Conservation (phyloP, 2,329 filamentous ascomycete genomes). For the Verticillium longisporum region DNA sequence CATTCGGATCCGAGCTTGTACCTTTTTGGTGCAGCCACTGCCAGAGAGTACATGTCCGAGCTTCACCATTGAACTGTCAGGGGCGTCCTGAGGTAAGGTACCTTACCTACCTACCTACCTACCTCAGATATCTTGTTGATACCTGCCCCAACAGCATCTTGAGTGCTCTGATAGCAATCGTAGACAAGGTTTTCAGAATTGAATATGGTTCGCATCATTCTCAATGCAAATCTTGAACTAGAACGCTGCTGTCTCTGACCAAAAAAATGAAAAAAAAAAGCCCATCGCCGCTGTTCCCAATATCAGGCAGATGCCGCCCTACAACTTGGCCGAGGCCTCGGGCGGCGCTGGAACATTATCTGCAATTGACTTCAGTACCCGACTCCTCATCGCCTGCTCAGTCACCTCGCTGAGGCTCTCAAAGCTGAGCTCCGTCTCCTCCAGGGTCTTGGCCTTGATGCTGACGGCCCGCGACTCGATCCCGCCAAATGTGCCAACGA, state of each 20-base stretch:
- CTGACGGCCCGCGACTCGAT: slow-evolving; percentile 33
- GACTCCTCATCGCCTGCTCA: slow-evolving; percentile 33
- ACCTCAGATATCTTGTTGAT: too few species aligned
- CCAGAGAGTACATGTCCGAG: neutral
- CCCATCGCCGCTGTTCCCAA: too few species aligned
- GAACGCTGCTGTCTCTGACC: too few species aligned
- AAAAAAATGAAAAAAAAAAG: too few species aligned
- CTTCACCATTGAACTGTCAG: too few species aligned
- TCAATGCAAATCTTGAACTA: too few species aligned
- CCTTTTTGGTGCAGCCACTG: neutral
- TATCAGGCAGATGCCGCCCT: neutral
- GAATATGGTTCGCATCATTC: too few species aligned
- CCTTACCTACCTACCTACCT: too few species aligned
- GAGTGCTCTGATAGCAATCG: too few species aligned
- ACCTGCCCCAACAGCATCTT: too few species aligned
- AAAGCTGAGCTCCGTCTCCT: slow-evolving; percentile 39
- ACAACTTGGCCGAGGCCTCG: slow-evolving; percentile 22
- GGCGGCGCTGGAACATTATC: slow-evolving; percentile 10
- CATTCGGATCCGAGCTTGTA: neutral
- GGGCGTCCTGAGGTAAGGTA: too few species aligned
- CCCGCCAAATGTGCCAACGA: slow-evolving; percentile 21
- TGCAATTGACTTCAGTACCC: slow-evolving; percentile 24
- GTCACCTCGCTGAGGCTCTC: slow-evolving; percentile 32
- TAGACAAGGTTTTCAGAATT: too few species aligned
- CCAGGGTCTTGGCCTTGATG: slow-evolving; percentile 43